Evolutionary conservation across 1,139 yeast species (phyloP), one percentile per base, ranked within the genome.

Genomic region (Debaryomycetaceae sp.): DNA sequence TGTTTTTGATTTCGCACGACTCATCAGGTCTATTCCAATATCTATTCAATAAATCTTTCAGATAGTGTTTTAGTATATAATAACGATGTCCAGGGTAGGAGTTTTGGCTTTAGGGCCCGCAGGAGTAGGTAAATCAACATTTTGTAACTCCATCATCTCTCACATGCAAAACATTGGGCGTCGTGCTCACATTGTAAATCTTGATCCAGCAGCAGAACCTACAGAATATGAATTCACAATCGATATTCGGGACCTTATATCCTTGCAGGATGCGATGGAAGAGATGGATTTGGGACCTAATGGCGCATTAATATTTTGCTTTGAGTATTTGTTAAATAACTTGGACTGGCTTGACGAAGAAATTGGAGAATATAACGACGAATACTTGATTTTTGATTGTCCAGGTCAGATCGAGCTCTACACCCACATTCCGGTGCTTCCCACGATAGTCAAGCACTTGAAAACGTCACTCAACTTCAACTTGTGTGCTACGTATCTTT

Each of bases 121-220:
- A 0, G 98, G 98, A 30, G 98, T 86, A 11, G 98, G 98, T 8
- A 92, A 78, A 63, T 80, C 89, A 37, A 88, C 98, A 0, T 92
- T 92, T 58, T 91, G 98, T 66, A 87, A 87, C 56, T 73, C 95
- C 11, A 77, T 92, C 45, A 85, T 94, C 41, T 67, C 95, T 2
- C 87, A 92, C 59, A 87, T 94, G 83, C 95, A 88, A 61, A 75
- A 88, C 22, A 75, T 87, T 22, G 98, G 98, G 1, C 81, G 98
- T 44, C 71, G 95, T 36, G 97, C 96, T 1, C 98, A 92, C 60
- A 80, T 94, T 33, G 97, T 92, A 18, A 92, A 92, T 58, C 69
- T 94, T 37, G 98, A 92, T 63, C 99, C 99, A 6, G 98, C 98
- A 0, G 98, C 98, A 2, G 96, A 89, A 48, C 88, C 98, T 11